Base-by-base conservation (phyloP, 441 rosid genomes). In the Kokia cookei region DNA sequence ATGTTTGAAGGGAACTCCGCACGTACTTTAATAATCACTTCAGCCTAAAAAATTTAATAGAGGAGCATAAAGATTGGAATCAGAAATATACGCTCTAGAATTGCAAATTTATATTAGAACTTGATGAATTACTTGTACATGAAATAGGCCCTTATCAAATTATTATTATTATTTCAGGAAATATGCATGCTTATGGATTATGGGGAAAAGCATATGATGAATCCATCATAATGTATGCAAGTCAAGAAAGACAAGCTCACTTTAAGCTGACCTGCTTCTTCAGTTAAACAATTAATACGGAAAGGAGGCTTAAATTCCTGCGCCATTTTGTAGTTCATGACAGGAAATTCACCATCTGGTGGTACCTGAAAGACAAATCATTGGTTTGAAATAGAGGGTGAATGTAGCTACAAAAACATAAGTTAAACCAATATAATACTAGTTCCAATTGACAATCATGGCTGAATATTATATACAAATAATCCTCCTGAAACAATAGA, bases 301-400 rank as follows among this genome's bases (percentile, higher is more conserved):
- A 96, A 96, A 62, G 99, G 99, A 78, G 99, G 97, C 86, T 89
- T 96, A 82, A 96, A 96, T 85, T 96, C 99, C 83, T 96, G 98
- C 66, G 99, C 93, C 97, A 96, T 91, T 29, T 98, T 97, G 75
- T 96, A 96, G 84, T 96, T 96, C 99, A 93, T 96, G 71, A 96
- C 99, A 58, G 99, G 97, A 81, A 96, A 96, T 84, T 96, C 99
- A 72, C 99, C 99, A 82, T 96, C 98, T 48, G 99, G 99, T 26
- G 99, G 98, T 68, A 96, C 92, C 99, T 93, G 84, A 79, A 65
- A 77, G 26, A 68, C 66, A n/a, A n/a, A n/a, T n/a, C n/a, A n/a
- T n/a, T n/a, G n/a, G n/a, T n/a, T n/a, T n/a, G n/a, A n/a, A n/a
- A n/a, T n/a, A n/a, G n/a, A n/a, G n/a, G n/a, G n/a, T n/a, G n/a